Conservation (phyloP, 1,139 yeast species). For the Nakaseomyces delphensis region DNA sequence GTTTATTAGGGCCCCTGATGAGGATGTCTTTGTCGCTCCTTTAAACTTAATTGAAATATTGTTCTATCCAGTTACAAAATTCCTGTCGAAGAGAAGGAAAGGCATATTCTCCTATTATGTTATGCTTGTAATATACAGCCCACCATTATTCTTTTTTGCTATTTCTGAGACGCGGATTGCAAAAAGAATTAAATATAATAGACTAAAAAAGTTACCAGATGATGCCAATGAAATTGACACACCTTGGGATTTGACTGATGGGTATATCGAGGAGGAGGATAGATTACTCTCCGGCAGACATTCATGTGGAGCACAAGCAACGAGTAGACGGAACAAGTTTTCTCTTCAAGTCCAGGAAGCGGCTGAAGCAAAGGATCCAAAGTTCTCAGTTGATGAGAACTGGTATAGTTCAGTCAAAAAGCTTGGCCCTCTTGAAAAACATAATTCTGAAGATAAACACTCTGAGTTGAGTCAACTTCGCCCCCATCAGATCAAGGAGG, state of each 20-base stretch:
- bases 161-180: conserved; percentile 58
- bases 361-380: conserved; percentile 69
- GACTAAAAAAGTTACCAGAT: conserved; percentile 56
- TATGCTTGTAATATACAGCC: conserved; percentile 61
- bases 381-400: conserved; percentile 44
- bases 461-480: not conserved
- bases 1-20: conserved; percentile 83
- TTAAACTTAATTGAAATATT: conserved; percentile 61
- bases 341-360: conserved; percentile 44
- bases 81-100: conserved; percentile 19
- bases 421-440: conserved; percentile 10
- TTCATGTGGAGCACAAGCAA: conserved; percentile 32
- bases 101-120: conserved; percentile 40
- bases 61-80: conserved; percentile 34
- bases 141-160: conserved; percentile 54
- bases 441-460: not conserved
- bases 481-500: not conserved
- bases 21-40: conserved; percentile 79
- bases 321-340: conserved; percentile 36
- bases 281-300: conserved; percentile 27
- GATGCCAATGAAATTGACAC: conserved; percentile 75
- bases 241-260: conserved; percentile 80
- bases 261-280: conserved; percentile 42
- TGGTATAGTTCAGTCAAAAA: conserved; percentile 44
- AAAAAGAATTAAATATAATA: conserved; percentile 61